Conservation (phyloP, 1,284 basidiomycete genomes). For the Puccinia coronata region DNA sequence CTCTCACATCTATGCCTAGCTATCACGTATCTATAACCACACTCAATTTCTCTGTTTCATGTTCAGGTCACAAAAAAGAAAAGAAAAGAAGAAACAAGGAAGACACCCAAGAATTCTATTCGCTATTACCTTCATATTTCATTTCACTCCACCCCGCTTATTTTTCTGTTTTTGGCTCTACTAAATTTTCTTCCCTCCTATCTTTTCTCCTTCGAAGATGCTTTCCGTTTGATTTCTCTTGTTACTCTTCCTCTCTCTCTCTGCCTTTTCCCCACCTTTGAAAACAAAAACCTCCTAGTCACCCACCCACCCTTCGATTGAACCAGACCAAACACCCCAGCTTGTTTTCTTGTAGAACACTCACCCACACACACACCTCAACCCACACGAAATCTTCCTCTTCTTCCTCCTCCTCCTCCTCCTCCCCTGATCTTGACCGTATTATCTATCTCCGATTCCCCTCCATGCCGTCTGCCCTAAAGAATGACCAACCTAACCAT, state of each 20-base stretch:
- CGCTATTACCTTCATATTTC: not conserved
- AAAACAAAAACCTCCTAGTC: too few species aligned
- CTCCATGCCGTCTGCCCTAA: too few species aligned
- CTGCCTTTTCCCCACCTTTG: not conserved
- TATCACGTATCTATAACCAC: not conserved
- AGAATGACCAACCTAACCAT: too few species aligned
- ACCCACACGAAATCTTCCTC: not conserved
- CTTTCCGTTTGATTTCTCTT: not conserved
- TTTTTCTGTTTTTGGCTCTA: not conserved
- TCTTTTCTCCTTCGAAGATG: too few species aligned
- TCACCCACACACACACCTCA: too few species aligned
- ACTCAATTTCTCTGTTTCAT: not conserved
- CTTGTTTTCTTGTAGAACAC: conserved; percentile 11
- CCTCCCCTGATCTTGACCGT: too few species aligned
- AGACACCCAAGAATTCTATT: not conserved
- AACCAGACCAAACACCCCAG: not conserved
- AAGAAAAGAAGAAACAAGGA: not conserved
- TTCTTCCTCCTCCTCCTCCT: not conserved
- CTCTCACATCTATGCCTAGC: not conserved
- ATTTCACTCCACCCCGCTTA: not conserved
- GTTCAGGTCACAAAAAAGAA: not conserved
- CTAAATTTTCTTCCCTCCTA: too few species aligned
- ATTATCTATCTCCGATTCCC: too few species aligned
- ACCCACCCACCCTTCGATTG: too few species aligned
- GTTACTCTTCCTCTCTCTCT: not conserved